Evolutionary conservation across 768 basidiomycete species (phyloP), one percentile per base, ranked within the genome.

Genomic region (Pisolithus marmoratus): DNA sequence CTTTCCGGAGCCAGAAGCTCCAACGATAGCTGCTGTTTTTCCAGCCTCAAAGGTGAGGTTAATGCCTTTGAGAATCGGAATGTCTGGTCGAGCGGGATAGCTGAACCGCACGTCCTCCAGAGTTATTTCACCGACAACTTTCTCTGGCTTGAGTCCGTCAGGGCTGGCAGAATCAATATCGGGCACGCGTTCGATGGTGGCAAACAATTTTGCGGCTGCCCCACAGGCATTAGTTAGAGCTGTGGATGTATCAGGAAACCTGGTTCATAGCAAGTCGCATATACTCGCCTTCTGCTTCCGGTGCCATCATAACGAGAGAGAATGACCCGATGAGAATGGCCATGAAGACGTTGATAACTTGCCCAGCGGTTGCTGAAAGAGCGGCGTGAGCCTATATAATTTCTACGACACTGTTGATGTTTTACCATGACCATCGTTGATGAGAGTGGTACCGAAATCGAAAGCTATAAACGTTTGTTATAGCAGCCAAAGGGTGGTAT

Each of bases 251-350:
- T 44, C 43, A 27, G 43, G 1, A 38, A 2, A 44, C 42, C 47
- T 41, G 8, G 27, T 48, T 14, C 20, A 45, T 15, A n/a, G 8
- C 24, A 22, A 20, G 50, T 1, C 53, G 4, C 9, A 17, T 20
- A 20, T 27, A 51, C 70, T 36, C 46, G 83, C 86, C 84, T 80
- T 87, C 88, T 73, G 94, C 73, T 65, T 96, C 92, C 1, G 95
- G 95, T 1, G 88, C 87, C 49, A 96, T 70, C 61, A 90, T 60
- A 3, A 85, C 88, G 49, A 94, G 74, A 17, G 90, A 92, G 75
- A 97, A 94, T 1, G 91, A 89, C 60, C 93, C 94, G 60, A 94
- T 92, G 38, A 94, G 70, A 61, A 94, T 83, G 41, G 89, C 77
- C 58, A 90, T 70, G 68, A 94, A 81, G 38, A 92, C 91, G 59